A percentile compares a stretch with the other conserved stretches of the same genome.
Evolutionary conservation across 73 alveolate genomes (phyloP).

Genomic region (Tetrahymena elliotti): DNA sequence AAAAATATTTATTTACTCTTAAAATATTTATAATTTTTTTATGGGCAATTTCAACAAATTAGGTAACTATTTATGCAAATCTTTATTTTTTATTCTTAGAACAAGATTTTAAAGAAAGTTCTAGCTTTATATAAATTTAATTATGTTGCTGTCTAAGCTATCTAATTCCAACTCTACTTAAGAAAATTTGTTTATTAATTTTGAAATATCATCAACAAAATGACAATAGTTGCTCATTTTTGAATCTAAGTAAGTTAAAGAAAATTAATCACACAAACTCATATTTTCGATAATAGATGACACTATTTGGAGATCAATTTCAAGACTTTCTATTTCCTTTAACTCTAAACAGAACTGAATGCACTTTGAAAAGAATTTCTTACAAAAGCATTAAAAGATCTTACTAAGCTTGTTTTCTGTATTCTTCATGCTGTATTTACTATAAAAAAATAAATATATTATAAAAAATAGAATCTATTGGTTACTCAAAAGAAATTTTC

Average conservation of each 20-base stretch:
- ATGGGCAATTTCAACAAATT: not conserved
- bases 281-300: not conserved
- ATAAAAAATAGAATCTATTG: not conserved
- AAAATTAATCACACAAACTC: not conserved
- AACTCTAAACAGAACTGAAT: not conserved
- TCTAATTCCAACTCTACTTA: not conserved
- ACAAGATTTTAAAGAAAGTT: too few relatives aligned
- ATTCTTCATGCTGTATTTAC: not conserved
- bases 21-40: too few relatives aligned
- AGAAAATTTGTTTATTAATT: not conserved
- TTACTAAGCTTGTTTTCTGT: not conserved
- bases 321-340: not conserved
- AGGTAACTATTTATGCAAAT: not conserved
- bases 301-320: not conserved
- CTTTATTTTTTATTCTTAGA: not conserved
- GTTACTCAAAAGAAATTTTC: not conserved
- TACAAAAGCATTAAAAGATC: not conserved
- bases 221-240: not conserved
- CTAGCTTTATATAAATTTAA: not conserved
- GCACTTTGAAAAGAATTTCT: not conserved
- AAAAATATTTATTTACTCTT: not conserved
- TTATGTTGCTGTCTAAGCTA: not conserved
- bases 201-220: not conserved
- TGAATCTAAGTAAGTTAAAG: not conserved
- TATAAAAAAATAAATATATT: too few relatives aligned